Evolutionary conservation across 768 basidiomycete genomes (phyloP).

Genomic region (Lactarius vividus): DNA sequence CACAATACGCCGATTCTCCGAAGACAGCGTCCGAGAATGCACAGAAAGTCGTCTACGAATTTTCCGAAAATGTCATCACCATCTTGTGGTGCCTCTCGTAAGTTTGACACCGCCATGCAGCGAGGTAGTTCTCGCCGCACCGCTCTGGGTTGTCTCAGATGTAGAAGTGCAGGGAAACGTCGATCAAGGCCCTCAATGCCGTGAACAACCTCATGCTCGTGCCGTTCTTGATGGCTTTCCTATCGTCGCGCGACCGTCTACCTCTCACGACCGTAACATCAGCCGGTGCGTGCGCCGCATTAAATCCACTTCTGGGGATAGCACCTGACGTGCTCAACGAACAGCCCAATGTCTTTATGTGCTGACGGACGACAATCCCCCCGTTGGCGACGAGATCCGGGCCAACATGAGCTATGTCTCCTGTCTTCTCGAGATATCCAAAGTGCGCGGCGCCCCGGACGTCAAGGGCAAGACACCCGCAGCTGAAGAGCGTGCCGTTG

Average conservation of each 20-base stretch:
- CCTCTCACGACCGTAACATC: slow-evolving; percentile 72
- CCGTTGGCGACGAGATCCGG: slow-evolving; percentile 64
- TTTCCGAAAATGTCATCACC: slow-evolving; percentile 91
- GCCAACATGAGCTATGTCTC: slow-evolving; percentile 58
- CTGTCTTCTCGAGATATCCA: slow-evolving; percentile 63
- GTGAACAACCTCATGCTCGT: slow-evolving; percentile 78
- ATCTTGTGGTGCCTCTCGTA: slow-evolving; percentile 93
- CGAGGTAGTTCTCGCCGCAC: not conserved
- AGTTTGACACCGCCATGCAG: slow-evolving; percentile 38
- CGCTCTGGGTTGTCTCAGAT: slow-evolving; percentile 30
- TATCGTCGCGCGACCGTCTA: slow-evolving; percentile 65
- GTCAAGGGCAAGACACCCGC: slow-evolving; percentile 43
- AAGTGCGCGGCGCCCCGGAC: slow-evolving; percentile 35
- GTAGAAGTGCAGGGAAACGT: slow-evolving; percentile 64
- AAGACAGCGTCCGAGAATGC: slow-evolving; percentile 65
- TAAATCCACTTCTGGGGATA: not conserved
- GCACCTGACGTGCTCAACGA: not conserved
- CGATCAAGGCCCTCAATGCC: slow-evolving; percentile 85
- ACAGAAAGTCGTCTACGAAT: slow-evolving; percentile 76
- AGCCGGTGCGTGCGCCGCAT: slow-evolving; percentile 53
- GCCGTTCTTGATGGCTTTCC: slow-evolving; percentile 89
- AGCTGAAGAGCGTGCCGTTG: slow-evolving; percentile 47
- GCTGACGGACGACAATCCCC: slow-evolving; percentile 86
- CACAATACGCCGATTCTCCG: slow-evolving; percentile 61
- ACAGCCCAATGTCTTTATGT: slow-evolving; percentile 91